Conservation (phyloP, 2,329 filamentous ascomycete genomes). For the Sporothrix mexicana region DNA sequence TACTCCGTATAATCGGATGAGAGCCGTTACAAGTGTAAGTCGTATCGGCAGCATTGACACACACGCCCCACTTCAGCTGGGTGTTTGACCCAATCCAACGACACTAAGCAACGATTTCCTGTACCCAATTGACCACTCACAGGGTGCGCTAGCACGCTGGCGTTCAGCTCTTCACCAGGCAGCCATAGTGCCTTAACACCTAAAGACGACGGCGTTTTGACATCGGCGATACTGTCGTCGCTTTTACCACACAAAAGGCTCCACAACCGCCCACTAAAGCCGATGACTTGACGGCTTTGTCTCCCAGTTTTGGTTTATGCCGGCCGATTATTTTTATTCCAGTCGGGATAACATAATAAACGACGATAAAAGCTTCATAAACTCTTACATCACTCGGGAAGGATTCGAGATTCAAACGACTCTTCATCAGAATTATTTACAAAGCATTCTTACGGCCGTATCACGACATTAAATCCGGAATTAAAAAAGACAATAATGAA, state of each 20-base stretch:
- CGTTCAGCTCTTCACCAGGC: neutral
- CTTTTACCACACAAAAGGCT: conserved; percentile 2
- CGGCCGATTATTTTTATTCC: neutral
- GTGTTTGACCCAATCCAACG: neutral
- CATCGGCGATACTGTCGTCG: conserved; percentile 17
- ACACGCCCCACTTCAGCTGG: neutral
- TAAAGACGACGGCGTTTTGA: neutral
- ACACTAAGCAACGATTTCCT: neutral
- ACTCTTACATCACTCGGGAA: neutral
- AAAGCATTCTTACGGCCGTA: conserved; percentile 9
- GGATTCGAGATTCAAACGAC: neutral
- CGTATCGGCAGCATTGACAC: neutral
- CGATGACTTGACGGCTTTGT: neutral
- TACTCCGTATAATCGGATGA: neutral
- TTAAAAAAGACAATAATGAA: neutral
- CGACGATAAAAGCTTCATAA: neutral
- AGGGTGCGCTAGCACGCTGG: neutral
- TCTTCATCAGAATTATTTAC: neutral
- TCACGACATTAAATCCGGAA: neutral
- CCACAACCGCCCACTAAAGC: conserved; percentile 18
- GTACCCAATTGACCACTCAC: neutral
- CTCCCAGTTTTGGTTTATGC: too few species aligned
- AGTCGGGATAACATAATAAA: neutral
- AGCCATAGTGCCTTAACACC: conserved; percentile 8
- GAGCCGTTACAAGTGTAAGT: neutral